Evolutionary conservation across 2,329 filamentous ascomycete species (phyloP).

Genomic region (Aspergillus candidus): DNA sequence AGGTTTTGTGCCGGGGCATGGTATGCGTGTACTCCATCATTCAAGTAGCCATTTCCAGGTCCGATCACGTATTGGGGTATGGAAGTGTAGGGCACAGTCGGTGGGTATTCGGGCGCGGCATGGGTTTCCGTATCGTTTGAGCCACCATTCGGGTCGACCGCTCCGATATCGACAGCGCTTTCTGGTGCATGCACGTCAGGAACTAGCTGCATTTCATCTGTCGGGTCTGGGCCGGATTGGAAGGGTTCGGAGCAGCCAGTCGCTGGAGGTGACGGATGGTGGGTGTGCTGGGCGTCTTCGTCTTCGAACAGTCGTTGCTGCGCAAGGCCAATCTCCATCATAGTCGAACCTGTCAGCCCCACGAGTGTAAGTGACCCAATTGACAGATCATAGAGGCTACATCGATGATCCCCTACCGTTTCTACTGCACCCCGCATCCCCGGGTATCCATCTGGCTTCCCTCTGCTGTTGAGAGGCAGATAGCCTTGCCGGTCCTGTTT

Average conservation of each 20-base stretch:
- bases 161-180: too few species aligned
- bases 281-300: conserved; percentile 17
- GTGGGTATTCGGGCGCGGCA: neutral
- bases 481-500: conserved; percentile 7
- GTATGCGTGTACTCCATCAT: neutral
- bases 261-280: conserved; percentile 10
- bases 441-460: conserved; percentile 32
- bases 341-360: conserved; percentile 22
- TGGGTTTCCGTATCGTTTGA: neutral
- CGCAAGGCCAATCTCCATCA: conserved; percentile 30
- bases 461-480: conserved; percentile 30
- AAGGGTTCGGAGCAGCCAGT: neutral
- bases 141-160: neutral
- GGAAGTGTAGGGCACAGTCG: neutral
- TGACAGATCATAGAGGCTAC: neutral
- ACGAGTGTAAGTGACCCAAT: conserved; percentile 1
- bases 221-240: neutral
- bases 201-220: neutral
- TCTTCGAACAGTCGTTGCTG: conserved; percentile 29
- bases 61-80: neutral
- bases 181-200: too few species aligned
- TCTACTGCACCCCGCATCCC: conserved; percentile 23
- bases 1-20: neutral
- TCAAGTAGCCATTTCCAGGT: neutral
- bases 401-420: conserved; percentile 22